Evolutionary conservation across 192 early-diverging fungal genomes (phyloP).

Genomic region (Linnemannia hyalina): DNA sequence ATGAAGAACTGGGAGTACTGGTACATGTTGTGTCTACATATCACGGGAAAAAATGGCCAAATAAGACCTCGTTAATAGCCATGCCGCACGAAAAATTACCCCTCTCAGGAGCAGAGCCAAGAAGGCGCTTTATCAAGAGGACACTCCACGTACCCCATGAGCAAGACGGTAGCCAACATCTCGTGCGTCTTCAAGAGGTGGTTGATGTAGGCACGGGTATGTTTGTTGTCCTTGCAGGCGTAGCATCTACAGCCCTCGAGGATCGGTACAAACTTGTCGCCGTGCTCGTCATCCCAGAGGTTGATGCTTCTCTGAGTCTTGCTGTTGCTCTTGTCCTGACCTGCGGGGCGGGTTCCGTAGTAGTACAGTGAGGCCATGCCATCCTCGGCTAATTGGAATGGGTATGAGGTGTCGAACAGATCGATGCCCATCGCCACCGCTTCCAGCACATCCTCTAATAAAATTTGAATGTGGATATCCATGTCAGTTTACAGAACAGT

Average conservation of each 20-base stretch:
- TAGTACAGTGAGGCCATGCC: constrained; percentile 74
- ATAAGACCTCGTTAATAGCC: background rate
- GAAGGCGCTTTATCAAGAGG: background rate
- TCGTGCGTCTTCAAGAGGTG: constrained; percentile 80
- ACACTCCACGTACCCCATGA: constrained; percentile 65
- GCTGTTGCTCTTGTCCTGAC: background rate
- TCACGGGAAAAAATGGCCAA: background rate
- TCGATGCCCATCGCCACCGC: constrained; percentile 71
- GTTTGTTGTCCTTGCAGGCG: constrained; percentile 64
- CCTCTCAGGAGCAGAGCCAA: too few relatives aligned
- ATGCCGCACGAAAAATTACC: too few relatives aligned
- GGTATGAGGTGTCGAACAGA: constrained; percentile 79
- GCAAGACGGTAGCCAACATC: constrained; percentile 81
- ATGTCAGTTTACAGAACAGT: background rate
- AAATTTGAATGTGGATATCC: background rate
- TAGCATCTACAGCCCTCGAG: constrained; percentile 73
- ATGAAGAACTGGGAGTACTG: constrained; percentile 53
- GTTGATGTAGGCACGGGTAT: constrained; percentile 81
- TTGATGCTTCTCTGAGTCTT: constrained; percentile 56
- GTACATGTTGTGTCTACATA: constrained; percentile 50
- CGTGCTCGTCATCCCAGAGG: constrained; percentile 69
- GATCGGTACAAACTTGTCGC: constrained; percentile 71
- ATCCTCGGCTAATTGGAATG: constrained; percentile 72
- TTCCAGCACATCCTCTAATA: constrained; percentile 61
- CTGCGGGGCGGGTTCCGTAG: constrained; percentile 40